Conservation (phyloP, 225 moss, liverwort and hornwort species). For the Straminergon stramineum region DNA sequence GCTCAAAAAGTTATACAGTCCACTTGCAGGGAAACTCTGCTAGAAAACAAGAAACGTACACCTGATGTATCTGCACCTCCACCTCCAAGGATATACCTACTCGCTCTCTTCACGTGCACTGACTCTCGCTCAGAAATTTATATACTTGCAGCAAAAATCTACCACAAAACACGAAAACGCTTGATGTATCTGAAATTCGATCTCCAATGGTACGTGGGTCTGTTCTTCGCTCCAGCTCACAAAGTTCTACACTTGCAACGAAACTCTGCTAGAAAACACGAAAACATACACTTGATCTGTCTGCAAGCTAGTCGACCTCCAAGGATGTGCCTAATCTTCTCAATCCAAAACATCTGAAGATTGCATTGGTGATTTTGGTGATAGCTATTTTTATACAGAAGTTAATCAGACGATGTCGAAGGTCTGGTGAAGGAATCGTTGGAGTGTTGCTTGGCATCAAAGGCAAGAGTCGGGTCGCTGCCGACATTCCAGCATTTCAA, state of each 20-base stretch:
- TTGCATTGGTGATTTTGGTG: not conserved
- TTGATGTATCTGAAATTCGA: not conserved
- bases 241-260: not conserved
- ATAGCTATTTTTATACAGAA: not conserved
- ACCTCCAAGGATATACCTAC: not conserved
- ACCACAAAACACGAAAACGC: not conserved
- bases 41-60: not conserved
- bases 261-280: not conserved
- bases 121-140: not conserved
- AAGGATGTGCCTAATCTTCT: not conserved
- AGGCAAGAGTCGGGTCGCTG: not conserved
- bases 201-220: not conserved
- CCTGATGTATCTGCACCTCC: not conserved
- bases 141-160: not conserved
- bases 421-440: not conserved
- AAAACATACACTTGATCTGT: not conserved
- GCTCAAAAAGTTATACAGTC: not conserved
- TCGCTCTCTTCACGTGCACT: not conserved
- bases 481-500: not conserved
- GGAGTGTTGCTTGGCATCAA: constrained; percentile 2
- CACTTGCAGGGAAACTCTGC: not conserved
- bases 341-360: not conserved
- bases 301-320: not conserved
- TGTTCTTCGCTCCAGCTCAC: not conserved
- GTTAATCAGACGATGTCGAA: not conserved